Conservation (phyloP, 2,329 filamentous ascomycete genomes). For the Eutypa lata region DNA sequence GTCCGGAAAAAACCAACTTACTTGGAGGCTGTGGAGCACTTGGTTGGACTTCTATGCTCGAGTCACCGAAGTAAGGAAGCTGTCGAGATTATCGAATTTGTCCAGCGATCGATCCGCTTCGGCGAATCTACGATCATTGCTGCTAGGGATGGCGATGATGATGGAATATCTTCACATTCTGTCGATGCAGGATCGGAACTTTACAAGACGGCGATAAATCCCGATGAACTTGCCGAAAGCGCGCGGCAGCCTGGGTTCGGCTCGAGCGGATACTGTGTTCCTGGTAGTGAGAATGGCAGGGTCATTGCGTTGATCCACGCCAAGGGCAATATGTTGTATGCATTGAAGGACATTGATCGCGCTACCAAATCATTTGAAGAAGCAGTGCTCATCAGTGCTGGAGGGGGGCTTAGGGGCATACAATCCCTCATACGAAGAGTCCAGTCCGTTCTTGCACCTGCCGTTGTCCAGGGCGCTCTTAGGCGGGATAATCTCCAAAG, state of each 20-base stretch:
- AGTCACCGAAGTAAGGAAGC: constrained; percentile 81
- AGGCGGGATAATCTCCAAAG: constrained; percentile 26
- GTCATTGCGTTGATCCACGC: constrained; percentile 93
- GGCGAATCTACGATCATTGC: constrained; percentile 22
- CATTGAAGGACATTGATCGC: constrained; percentile 73
- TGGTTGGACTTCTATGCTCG: constrained; percentile 81
- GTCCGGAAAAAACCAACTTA: constrained; percentile 81
- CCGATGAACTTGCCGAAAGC: constrained; percentile 10
- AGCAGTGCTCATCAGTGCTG: constrained; percentile 84
- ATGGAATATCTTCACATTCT: background rate
- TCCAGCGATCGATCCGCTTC: constrained; percentile 70
- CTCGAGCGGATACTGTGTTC: constrained; percentile 79
- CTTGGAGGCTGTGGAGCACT: constrained; percentile 91
- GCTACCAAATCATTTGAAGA: constrained; percentile 93
- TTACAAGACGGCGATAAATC: constrained; percentile 8
- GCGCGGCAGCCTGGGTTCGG: constrained; percentile 51
- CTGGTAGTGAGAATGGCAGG: constrained; percentile 84
- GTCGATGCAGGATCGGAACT: background rate
- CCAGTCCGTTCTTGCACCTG: constrained; percentile 62
- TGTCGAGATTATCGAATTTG: constrained; percentile 79
- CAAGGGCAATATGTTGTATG: constrained; percentile 98
- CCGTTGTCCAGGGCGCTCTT: constrained; percentile 28
- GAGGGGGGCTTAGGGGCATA: constrained; percentile 67
- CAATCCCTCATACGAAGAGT: constrained; percentile 77
- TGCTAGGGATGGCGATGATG: background rate